Percentiles rank a stretch among this genome's conserved stretches.
phyloP scores from a whole-genome alignment of 73 alveolate species.

The Tetrahymena thermophila region DNA sequence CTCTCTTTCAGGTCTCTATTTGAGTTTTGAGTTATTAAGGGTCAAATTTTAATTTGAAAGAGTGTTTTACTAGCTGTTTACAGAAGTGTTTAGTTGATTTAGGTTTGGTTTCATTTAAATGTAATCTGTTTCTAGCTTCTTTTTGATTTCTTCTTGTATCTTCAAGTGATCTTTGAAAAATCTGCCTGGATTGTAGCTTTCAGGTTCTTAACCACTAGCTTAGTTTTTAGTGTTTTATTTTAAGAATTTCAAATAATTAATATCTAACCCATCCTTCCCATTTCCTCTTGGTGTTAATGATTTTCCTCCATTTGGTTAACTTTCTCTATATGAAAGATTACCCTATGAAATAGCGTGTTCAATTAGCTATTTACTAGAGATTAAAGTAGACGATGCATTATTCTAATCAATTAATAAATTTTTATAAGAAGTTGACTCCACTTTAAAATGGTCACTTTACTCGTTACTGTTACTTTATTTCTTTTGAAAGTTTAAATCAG shows the following conservation, averaged over 20 bases:
- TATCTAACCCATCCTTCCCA: neutral
- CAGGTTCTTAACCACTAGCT: neutral
- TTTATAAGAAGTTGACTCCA: neutral
- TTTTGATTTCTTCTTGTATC: neutral
- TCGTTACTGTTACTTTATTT: neutral
- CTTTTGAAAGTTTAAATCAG: neutral
- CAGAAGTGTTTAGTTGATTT: neutral
- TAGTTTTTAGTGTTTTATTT: neutral
- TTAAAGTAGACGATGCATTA: neutral
- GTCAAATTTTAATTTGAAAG: neutral
- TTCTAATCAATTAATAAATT: neutral
- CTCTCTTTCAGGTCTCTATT: neutral
- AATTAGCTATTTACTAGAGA: neutral
- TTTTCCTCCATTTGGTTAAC: neutral
- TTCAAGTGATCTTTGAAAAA: neutral
- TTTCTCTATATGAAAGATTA: neutral
- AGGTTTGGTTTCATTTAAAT: neutral
- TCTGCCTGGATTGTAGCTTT: neutral
- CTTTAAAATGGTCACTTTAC: neutral
- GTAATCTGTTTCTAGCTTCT: neutral
- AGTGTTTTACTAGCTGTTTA: neutral
- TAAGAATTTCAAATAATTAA: neutral
- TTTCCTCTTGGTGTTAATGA: neutral
- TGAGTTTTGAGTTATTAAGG: neutral
- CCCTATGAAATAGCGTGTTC: neutral